Evolutionary conservation across 2,329 filamentous ascomycete genomes (phyloP), one percentile per base, ranked within the genome.

Genomic region (Pyrenochaeta sp.): DNA sequence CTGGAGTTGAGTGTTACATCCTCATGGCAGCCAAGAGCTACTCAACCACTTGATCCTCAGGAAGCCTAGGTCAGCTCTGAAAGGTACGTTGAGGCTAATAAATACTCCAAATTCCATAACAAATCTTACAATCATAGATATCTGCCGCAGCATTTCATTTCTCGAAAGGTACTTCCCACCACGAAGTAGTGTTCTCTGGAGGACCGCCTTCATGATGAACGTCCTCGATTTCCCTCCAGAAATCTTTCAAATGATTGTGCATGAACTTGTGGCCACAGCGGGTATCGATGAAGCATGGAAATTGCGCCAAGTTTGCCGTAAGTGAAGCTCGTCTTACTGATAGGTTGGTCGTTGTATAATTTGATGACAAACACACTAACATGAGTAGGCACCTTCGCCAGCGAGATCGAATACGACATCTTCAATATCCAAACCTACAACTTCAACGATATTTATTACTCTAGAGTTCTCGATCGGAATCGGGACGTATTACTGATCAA

Each of bases 171-270:
- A 30, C 9, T 9, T 9, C 5, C 5, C 28, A 30, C 5, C 28
- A 30, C 28, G 28, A 30, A 9, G 28, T 30, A 30, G 28, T 9
- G 9, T 30, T 30, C 28, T 30, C 28, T 5, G 28, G 9, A 5
- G 28, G 5, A 9, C 28, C 28, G 28, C 28, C 28, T 5, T 30
- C 28, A 43, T 43, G 22, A 43, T n/a, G 12, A 43, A 15, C 22
- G 25, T 50, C 7, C 37, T 50, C 73, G 1, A 78, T 78, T 52
- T 78, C 77, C 63, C 74, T 65, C 75, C 65, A 67, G 42, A 71
- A 66, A 28, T 46, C 13, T 52, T 52, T 22, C 40, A 44, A 32
- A 28, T 45, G n/a, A 19, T 52, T 13, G 25, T 25, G 9, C 24
- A 45, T 28, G 50, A 52, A 8, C 19, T 52, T 1, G 30, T 46